Evolutionary conservation across 169 alveolate species (phyloP).

Genomic region (Eimeria maxima): DNA sequence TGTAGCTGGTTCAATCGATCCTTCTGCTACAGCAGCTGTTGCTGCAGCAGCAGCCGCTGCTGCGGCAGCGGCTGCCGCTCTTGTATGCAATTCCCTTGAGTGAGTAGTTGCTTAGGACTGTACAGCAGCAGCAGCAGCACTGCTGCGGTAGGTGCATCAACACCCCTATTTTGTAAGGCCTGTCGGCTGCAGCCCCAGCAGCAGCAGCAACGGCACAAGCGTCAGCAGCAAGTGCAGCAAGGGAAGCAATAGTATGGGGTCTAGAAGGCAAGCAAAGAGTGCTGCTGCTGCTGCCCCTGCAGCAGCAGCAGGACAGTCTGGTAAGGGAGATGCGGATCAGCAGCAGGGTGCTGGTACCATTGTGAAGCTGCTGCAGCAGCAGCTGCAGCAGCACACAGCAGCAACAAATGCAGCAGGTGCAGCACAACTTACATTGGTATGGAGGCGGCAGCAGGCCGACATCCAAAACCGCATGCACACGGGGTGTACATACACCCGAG

Average conservation of each 20-base stretch:
- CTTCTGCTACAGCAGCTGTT: background rate
- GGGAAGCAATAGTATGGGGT: background rate
- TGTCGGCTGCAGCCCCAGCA: background rate
- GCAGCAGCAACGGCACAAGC: slow-evolving; percentile 20
- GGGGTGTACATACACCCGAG: slow-evolving; percentile 41
- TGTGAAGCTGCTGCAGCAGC: slow-evolving; percentile 36
- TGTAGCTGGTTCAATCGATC: background rate
- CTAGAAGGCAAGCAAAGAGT: background rate
- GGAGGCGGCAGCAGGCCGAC: slow-evolving; percentile 46
- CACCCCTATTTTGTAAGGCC: background rate
- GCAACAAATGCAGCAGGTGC: slow-evolving; percentile 36
- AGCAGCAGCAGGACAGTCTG: slow-evolving; percentile 40
- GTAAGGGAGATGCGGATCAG: background rate
- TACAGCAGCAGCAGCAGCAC: slow-evolving; percentile 47
- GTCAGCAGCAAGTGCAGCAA: background rate
- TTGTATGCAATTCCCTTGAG: background rate
- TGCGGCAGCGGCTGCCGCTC: slow-evolving; percentile 37
- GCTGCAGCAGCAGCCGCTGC: background rate
- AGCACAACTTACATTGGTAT: background rate
- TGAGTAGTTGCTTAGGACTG: background rate
- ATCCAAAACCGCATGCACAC: background rate
- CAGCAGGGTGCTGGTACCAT: slow-evolving; percentile 8
- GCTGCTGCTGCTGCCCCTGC: slow-evolving; percentile 29
- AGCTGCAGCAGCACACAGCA: slow-evolving; percentile 69
- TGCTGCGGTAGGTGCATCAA: slow-evolving; percentile 24